phyloP scores from a whole-genome alignment of 805 yeast species.

The Yamadazyma paraphyllophila region DNA sequence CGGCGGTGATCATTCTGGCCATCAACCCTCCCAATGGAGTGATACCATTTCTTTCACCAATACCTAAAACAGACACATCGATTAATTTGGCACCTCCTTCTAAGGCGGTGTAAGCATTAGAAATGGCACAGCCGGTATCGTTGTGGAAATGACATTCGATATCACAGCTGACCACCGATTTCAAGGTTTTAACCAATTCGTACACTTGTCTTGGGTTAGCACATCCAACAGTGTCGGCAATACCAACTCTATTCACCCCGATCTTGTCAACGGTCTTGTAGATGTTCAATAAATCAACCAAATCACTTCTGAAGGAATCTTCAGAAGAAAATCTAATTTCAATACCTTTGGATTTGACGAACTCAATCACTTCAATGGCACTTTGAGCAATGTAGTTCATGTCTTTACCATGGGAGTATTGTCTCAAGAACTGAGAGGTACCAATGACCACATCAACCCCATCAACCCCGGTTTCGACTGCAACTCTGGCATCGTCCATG shows the following conservation, averaged over 20 bases:
- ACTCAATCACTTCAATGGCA: slow-evolving; percentile 96
- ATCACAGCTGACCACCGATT: slow-evolving; percentile 91
- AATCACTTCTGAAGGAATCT: slow-evolving; percentile 95
- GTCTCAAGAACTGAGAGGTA: slow-evolving; percentile 90
- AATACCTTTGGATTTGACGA: slow-evolving; percentile 93
- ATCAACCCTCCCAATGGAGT: slow-evolving; percentile 96
- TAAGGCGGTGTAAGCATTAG: slow-evolving; percentile 95
- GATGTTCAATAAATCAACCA: slow-evolving; percentile 91
- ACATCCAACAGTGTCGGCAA: slow-evolving; percentile 98
- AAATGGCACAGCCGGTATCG: slow-evolving; percentile 98
- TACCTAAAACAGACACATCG: slow-evolving; percentile 94
- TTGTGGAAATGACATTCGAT: slow-evolving; percentile 98
- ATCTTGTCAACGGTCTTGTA: slow-evolving; percentile 95
- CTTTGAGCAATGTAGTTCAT: slow-evolving; percentile 96
- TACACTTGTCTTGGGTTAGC: slow-evolving; percentile 99
- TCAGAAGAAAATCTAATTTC: slow-evolving; percentile 96
- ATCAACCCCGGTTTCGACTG: slow-evolving; percentile 97
- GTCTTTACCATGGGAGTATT: slow-evolving; percentile 96
- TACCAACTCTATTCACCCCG: slow-evolving; percentile 98
- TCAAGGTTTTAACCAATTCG: slow-evolving; percentile 91
- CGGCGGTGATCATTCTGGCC: slow-evolving; percentile 99
- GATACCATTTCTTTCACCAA: slow-evolving; percentile 98
- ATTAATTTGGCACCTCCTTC: slow-evolving; percentile 96
- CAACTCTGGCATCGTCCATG: slow-evolving; percentile 97
- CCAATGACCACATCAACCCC: slow-evolving; percentile 99